phyloP scores from a whole-genome alignment of 2,329 filamentous ascomycete genomes.

The Talaromyces sp. region DNA sequence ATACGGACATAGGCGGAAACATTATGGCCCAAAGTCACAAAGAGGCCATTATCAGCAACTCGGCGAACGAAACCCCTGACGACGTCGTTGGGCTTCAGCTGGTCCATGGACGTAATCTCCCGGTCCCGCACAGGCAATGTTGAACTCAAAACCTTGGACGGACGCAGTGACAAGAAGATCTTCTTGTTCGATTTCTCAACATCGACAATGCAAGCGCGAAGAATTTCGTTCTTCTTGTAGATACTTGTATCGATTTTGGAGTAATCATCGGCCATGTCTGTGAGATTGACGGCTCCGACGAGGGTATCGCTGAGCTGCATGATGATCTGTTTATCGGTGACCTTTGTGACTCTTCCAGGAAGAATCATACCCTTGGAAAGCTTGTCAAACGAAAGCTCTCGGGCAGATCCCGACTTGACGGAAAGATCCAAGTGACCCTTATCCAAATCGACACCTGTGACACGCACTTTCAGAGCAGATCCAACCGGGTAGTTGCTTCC shows the following conservation, averaged over 20 bases:
- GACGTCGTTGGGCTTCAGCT: constrained; percentile 73
- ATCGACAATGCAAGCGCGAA: constrained; percentile 80
- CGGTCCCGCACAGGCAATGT: constrained; percentile 75
- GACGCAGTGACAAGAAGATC: constrained; percentile 75
- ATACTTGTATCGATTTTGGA: constrained; percentile 71
- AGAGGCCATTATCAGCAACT: constrained; percentile 83
- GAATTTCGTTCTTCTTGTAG: constrained; percentile 78
- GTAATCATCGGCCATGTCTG: constrained; percentile 85
- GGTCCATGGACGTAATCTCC: constrained; percentile 69
- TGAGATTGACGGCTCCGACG: constrained; percentile 75
- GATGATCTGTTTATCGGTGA: constrained; percentile 77
- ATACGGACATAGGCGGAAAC: constrained; percentile 82
- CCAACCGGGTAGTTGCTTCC: constrained; percentile 81
- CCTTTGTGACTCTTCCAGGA: constrained; percentile 78
- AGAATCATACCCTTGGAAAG: constrained; percentile 78
- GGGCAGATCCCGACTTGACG: constrained; percentile 62
- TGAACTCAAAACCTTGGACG: constrained; percentile 86
- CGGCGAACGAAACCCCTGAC: constrained; percentile 91
- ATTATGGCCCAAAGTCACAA: constrained; percentile 77
- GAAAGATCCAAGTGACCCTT: constrained; percentile 80
- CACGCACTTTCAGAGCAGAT: constrained; percentile 79
- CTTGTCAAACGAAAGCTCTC: constrained; percentile 65
- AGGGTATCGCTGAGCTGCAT: constrained; percentile 81
- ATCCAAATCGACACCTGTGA: constrained; percentile 69
- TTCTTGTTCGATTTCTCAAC: constrained; percentile 83